Base-by-base conservation (phyloP, 345 rosid genomes). In the Toxicodendron radicans region DNA sequence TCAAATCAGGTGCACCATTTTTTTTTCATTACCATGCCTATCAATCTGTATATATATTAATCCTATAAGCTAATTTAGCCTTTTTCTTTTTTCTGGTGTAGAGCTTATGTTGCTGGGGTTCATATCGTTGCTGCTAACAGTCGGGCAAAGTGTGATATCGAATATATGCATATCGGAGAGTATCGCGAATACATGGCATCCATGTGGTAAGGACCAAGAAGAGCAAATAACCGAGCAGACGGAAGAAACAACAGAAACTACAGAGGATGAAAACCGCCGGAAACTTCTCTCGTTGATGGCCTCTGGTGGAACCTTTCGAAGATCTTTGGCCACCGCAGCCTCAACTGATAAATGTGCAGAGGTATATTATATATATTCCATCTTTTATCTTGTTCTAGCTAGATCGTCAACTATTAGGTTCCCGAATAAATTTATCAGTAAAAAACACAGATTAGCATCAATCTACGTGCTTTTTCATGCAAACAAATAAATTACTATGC, bases 91-190 rank as follows among this genome's bases (percentile, higher is more conserved):
- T 57, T 35, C 66, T 20, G 11, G 82, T 73, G 75, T 75, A 94
- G 98, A 94, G 87, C 92, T 94, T 60, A 91, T 94, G 95, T 71
- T 94, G 43, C 58, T 94, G 84, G 98, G 98, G 51, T 94, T 94
- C 79, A 82, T 92, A 78, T 94, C 98, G 23, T 74, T 94, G 76
- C 83, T 94, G 0, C 78, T 94, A 52, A 90, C 98, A 66, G 88
- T 92, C 32, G 87, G 84, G 53, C 87, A 85, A 79, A 62, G 77
- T 1, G 51, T 48, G 2, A 91, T 91, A 46, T 64, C 95, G 13
- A 24, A 78, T 58, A 89, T 90, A 59, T 94, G 98, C 79, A 84
- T 94, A 73, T 73, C 97, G 1, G 5, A 83, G 79, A 63, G 49
- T 23, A 60, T 82, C 3, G 97, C 85, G 38, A 43, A 66, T 10